Conservation (phyloP, 345 rosid genomes). For the Raphanus sativus region DNA sequence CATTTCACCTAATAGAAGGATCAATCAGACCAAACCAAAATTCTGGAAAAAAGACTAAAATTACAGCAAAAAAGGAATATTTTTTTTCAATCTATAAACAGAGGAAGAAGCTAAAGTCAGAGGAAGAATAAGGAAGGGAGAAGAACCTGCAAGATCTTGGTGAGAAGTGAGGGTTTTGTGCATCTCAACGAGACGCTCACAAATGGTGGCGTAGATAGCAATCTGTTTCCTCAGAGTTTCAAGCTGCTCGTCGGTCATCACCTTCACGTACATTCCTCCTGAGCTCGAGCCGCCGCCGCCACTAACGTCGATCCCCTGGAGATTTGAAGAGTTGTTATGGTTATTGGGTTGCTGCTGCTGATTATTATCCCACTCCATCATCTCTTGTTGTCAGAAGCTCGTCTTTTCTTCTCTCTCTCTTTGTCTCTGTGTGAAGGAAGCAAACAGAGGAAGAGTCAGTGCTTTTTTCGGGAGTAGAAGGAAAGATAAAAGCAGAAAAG, state of each 20-base stretch:
- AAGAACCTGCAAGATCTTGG: constrained; percentile 84
- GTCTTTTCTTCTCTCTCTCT: background rate
- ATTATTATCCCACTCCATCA: constrained; percentile 59
- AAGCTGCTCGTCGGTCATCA: constrained; percentile 96
- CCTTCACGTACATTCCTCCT: constrained; percentile 74
- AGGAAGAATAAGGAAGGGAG: background rate
- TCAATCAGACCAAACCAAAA: background rate
- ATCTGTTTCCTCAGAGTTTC: constrained; percentile 92
- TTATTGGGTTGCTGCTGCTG: constrained; percentile 38
- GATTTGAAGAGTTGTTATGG: constrained; percentile 37
- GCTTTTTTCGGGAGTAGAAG: constrained; percentile 41
- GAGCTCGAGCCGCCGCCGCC: constrained; percentile 34
- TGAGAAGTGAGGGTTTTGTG: constrained; percentile 86
- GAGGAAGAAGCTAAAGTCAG: constrained; percentile 6
- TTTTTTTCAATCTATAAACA: background rate
- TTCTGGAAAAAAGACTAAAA: background rate
- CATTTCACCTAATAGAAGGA: background rate
- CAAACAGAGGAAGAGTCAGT: constrained; percentile 39
- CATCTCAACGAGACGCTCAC: constrained; percentile 96
- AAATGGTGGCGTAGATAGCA: constrained; percentile 88
- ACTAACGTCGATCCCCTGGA: constrained; percentile 34
- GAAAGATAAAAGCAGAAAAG: constrained; percentile 41
- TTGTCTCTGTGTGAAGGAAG: constrained; percentile 32
- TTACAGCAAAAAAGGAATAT: background rate
- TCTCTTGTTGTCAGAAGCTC: constrained; percentile 26